A percentile compares a stretch with the other conserved stretches of the same genome.
phyloP scores from a whole-genome alignment of 2,329 filamentous ascomycete species.

The Penicillium sp. region DNA sequence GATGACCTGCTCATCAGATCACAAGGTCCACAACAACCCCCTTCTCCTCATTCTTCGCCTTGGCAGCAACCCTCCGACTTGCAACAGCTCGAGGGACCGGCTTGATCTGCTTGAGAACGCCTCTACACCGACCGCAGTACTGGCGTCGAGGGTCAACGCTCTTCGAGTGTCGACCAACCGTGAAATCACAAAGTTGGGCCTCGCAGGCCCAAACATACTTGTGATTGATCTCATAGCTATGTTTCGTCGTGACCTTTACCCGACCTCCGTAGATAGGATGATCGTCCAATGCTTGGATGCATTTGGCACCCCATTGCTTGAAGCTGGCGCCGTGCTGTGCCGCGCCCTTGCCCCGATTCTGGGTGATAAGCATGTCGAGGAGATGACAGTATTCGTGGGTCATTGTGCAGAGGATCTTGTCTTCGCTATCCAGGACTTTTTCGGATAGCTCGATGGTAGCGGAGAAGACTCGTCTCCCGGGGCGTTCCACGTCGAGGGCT shows the following conservation, averaged over 20 bases:
- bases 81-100: conserved; percentile 62
- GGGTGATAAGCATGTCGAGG: conserved; percentile 83
- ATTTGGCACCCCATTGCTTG: conserved; percentile 63
- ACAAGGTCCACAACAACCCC: neutral
- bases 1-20: neutral
- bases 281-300: conserved; percentile 35
- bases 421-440: conserved; percentile 77
- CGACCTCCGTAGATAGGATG: conserved; percentile 56
- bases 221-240: conserved; percentile 85
- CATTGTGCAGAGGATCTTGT: conserved; percentile 82
- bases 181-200: conserved; percentile 56
- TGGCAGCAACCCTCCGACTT: conserved; percentile 24
- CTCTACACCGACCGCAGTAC: conserved; percentile 75
- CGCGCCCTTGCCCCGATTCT: conserved; percentile 46
- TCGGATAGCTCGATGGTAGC: conserved; percentile 84
- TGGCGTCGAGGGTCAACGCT: conserved; percentile 73
- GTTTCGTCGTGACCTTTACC: conserved; percentile 81
- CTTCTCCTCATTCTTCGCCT: neutral
- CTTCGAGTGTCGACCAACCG: conserved; percentile 81
- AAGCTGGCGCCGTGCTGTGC: conserved; percentile 78
- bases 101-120: conserved; percentile 70
- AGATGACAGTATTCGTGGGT: conserved; percentile 97
- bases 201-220: conserved; percentile 85
- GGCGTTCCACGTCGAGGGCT: neutral
- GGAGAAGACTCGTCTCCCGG: conserved; percentile 51